Conservation (phyloP, 2,329 filamentous ascomycete genomes). For the Aureobasidium subglaciale region DNA sequence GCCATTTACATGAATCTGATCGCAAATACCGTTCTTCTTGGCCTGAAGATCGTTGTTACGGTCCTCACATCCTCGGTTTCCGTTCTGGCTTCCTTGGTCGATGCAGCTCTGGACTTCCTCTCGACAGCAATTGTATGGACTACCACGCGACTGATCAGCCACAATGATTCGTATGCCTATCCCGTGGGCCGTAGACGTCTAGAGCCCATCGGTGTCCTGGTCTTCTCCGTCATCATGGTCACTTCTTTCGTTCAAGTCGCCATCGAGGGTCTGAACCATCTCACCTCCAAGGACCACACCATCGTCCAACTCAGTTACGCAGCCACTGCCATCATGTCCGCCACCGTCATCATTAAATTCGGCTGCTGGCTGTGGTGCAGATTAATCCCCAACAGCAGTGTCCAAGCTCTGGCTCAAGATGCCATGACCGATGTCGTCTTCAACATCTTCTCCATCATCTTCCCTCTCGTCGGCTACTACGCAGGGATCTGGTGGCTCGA, state of each 20-base stretch:
- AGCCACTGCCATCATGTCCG: constrained; percentile 71
- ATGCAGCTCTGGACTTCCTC: constrained; percentile 73
- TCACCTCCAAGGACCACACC: constrained; percentile 53
- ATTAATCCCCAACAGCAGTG: constrained; percentile 75
- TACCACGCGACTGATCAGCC: constrained; percentile 66
- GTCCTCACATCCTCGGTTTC: constrained; percentile 73
- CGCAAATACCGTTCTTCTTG: constrained; percentile 68
- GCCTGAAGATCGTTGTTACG: constrained; percentile 70
- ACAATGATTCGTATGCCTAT: constrained; percentile 66
- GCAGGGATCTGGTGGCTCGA: constrained; percentile 78
- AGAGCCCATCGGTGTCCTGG: constrained; percentile 71
- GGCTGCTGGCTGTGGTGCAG: constrained; percentile 83
- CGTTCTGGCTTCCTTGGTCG: constrained; percentile 71
- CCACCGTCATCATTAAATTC: constrained; percentile 75
- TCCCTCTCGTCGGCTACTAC: constrained; percentile 74
- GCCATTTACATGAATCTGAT: constrained; percentile 81
- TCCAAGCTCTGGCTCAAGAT: constrained; percentile 68
- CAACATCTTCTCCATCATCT: constrained; percentile 82
- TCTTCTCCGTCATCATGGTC: constrained; percentile 82
- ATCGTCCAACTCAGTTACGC: constrained; percentile 67
- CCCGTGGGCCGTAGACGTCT: constrained; percentile 70
- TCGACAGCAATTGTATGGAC: constrained; percentile 75
- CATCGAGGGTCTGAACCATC: constrained; percentile 60
- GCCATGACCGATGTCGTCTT: constrained; percentile 75
- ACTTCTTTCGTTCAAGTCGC: constrained; percentile 75